These are phyloP conservation scores for Blastocystis sp. DNA, from an alignment of 352 stramenopile genomes.

Conservation along the genomic window DNA sequence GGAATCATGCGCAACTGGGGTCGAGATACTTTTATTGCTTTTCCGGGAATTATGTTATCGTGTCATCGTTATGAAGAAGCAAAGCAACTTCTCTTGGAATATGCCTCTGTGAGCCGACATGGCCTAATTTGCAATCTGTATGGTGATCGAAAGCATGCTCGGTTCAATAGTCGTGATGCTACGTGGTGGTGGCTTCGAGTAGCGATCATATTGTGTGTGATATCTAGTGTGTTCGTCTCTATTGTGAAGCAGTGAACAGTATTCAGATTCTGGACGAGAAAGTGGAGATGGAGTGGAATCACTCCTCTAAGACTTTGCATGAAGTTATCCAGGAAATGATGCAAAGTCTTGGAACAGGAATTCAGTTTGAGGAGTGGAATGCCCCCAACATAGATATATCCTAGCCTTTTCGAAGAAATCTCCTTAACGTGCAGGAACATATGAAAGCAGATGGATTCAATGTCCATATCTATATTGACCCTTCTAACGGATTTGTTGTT, in stretches of 20 bases:
- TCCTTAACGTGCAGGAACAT: slow-evolving; percentile 31
- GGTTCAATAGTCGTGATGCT: slow-evolving; percentile 63
- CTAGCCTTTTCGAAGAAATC: not conserved
- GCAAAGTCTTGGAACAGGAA: slow-evolving; percentile 19
- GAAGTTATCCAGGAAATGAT: slow-evolving; percentile 61
- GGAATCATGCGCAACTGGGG: slow-evolving; percentile 64
- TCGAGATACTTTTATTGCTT: slow-evolving; percentile 64
- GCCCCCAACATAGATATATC: slow-evolving; percentile 62
- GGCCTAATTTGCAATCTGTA: slow-evolving; percentile 63
- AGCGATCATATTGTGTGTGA: not conserved
- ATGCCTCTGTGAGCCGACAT: slow-evolving; percentile 45
- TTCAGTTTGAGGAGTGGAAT: slow-evolving; percentile 60
- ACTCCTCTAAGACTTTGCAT: not conserved
- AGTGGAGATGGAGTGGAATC: not conserved
- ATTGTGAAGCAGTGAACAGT: not conserved
- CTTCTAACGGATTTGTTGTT: slow-evolving; percentile 54
- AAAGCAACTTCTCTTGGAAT: slow-evolving; percentile 23
- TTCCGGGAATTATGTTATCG: slow-evolving; percentile 55
- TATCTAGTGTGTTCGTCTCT: not conserved
- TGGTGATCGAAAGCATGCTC: slow-evolving; percentile 3
- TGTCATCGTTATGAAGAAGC: slow-evolving; percentile 59
- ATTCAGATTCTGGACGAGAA: not conserved
- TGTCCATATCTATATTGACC: slow-evolving; percentile 30
- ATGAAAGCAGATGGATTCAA: slow-evolving; percentile 62
- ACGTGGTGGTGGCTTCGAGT: slow-evolving; percentile 62